Evolutionary conservation across 2,329 filamentous ascomycete genomes (phyloP).

Genomic region (Calonectria pteridis): DNA sequence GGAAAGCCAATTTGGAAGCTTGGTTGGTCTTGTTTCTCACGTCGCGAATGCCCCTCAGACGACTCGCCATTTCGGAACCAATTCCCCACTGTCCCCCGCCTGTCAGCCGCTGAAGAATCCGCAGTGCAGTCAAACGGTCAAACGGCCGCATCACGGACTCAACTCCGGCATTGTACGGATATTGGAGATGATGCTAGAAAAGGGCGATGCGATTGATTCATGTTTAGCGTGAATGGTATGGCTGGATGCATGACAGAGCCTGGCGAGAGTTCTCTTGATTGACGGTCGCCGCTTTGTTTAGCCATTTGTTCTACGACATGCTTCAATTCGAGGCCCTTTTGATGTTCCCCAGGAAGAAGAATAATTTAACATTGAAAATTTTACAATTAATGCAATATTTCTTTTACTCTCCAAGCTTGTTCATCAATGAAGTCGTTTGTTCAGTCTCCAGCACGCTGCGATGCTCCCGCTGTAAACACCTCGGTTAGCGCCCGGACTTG

Average conservation of each 20-base stretch:
- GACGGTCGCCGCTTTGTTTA: background rate
- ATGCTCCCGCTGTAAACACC: background rate
- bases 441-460: background rate
- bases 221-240: background rate
- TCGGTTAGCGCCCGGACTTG: constrained; percentile 12
- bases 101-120: background rate
- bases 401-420: background rate
- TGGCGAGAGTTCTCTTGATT: background rate
- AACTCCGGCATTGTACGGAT: background rate
- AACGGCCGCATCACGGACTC: constrained; percentile 1
- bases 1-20: too few species aligned
- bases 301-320: background rate
- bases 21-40: background rate
- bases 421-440: background rate
- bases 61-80: background rate
- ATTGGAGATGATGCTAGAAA: background rate
- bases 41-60: background rate
- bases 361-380: too few species aligned
- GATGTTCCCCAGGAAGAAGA: background rate
- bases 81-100: constrained; percentile 1
- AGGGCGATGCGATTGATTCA: background rate
- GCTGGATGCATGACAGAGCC: background rate
- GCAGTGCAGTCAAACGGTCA: background rate
- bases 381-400: background rate
- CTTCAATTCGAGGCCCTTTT: background rate